Evolutionary conservation across 2,329 filamentous ascomycete species (phyloP).

Genomic region (Hypoxylon sp.): DNA sequence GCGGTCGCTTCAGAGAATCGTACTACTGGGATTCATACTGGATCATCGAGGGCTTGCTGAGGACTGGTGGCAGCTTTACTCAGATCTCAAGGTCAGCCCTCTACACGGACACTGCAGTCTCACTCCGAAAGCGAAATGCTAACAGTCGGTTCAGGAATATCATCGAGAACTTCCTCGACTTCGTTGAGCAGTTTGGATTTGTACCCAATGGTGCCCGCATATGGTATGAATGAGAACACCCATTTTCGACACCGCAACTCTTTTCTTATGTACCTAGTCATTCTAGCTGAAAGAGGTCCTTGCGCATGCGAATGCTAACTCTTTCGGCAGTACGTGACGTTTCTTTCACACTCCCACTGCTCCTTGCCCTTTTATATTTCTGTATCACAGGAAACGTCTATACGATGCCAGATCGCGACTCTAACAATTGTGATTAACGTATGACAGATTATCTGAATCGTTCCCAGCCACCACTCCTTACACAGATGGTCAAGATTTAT

Average conservation of each 20-base stretch:
- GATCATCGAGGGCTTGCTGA: constrained; percentile 74
- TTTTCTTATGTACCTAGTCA: background rate
- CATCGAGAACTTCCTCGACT: constrained; percentile 77
- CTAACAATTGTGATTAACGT: constrained; percentile 7
- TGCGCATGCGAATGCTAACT: constrained; percentile 8
- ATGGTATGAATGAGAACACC: constrained; percentile 49
- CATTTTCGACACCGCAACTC: background rate
- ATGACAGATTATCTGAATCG: constrained; percentile 71
- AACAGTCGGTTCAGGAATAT: constrained; percentile 61
- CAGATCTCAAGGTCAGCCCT: constrained; percentile 63
- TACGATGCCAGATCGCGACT: background rate
- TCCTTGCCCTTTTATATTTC: background rate
- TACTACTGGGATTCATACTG: constrained; percentile 81
- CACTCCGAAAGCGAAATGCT: background rate
- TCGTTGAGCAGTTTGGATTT: constrained; percentile 74
- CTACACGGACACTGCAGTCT: background rate
- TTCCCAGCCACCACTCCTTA: constrained; percentile 74
- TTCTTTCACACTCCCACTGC: background rate
- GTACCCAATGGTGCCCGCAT: constrained; percentile 75
- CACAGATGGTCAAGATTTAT: constrained; percentile 75
- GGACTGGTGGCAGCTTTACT: constrained; percentile 73
- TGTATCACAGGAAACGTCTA: background rate
- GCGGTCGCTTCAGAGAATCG: constrained; percentile 76
- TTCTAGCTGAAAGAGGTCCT: background rate
- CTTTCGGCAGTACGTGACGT: constrained; percentile 22